Evolutionary conservation across 2,329 filamentous ascomycete genomes (phyloP).

Genomic region (Monilinia polystroma): DNA sequence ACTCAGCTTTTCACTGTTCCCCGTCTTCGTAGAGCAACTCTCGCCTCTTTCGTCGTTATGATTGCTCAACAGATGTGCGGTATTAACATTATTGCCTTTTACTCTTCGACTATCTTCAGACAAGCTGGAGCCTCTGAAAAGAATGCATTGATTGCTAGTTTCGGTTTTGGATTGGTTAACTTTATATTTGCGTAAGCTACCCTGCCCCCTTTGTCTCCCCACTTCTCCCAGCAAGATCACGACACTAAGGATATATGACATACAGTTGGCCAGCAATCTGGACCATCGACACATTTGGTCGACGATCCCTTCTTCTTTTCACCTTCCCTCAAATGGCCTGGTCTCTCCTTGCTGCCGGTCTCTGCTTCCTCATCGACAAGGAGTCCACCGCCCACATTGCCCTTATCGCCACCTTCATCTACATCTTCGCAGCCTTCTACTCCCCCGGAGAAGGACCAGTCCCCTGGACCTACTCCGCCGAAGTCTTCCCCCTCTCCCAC

Average conservation of each 20-base stretch:
- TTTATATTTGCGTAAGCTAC: slow-evolving; percentile 45
- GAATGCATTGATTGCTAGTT: slow-evolving; percentile 59
- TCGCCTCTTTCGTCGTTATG: slow-evolving; percentile 79
- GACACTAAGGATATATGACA: slow-evolving; percentile 50
- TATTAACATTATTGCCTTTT: slow-evolving; percentile 71
- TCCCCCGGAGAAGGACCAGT: slow-evolving; percentile 63
- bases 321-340: slow-evolving; percentile 67
- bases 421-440: slow-evolving; percentile 64
- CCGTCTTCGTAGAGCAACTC: slow-evolving; percentile 67
- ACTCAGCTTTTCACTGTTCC: slow-evolving; percentile 67
- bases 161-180: slow-evolving; percentile 64
- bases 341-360: slow-evolving; percentile 59
- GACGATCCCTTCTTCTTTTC: slow-evolving; percentile 59
- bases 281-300: slow-evolving; percentile 65
- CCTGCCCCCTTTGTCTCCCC: not conserved
- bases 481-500: slow-evolving; percentile 63
- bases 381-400: slow-evolving; percentile 46
- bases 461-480: slow-evolving; percentile 60
- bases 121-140: slow-evolving; percentile 56
- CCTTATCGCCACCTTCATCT: slow-evolving; percentile 60
- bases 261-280: slow-evolving; percentile 58
- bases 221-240: too few species aligned
- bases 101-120: slow-evolving; percentile 62
- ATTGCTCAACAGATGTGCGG: slow-evolving; percentile 43
- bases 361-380: slow-evolving; percentile 53